Evolutionary conservation across 352 stramenopile species (phyloP).

Genomic region (Phytophthora palmivora): DNA sequence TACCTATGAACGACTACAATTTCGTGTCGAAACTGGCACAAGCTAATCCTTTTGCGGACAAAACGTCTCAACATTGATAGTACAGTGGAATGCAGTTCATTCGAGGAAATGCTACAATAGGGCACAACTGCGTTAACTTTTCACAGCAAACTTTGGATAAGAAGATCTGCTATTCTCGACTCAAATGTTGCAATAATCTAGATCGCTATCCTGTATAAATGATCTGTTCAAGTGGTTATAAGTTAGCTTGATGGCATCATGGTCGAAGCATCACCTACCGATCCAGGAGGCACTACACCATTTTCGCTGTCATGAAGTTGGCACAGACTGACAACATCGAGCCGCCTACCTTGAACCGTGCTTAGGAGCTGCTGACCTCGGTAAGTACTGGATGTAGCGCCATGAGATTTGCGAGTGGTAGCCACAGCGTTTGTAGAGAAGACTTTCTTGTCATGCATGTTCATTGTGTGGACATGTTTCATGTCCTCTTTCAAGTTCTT

Average conservation of each 20-base stretch:
- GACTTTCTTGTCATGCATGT: conserved; percentile 64
- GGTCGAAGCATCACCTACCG: conserved; percentile 35
- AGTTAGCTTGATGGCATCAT: not conserved
- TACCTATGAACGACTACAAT: conserved; percentile 33
- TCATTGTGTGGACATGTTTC: conserved; percentile 64
- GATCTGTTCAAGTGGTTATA: conserved; percentile 13
- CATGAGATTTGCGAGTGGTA: conserved; percentile 49
- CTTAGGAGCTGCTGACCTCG: conserved; percentile 76
- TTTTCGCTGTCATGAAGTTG: conserved; percentile 67
- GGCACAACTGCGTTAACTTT: no score
- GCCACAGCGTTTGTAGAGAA: conserved; percentile 63
- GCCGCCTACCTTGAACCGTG: conserved; percentile 72
- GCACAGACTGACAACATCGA: conserved; percentile 78
- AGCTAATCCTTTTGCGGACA: not conserved
- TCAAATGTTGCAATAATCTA: not conserved
- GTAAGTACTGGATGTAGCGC: conserved; percentile 60
- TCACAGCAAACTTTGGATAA: no score
- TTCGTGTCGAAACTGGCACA: conserved; percentile 22
- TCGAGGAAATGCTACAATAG: no score
- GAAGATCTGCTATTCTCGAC: no score
- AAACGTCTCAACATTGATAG: not conserved
- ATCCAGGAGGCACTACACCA: conserved; percentile 51
- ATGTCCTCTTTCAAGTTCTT: conserved; percentile 74
- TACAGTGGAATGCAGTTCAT: no score
- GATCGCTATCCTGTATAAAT: conserved; percentile 35